Evolutionary conservation across 208 protist species (phyloP), one percentile per base, ranked within the genome.

Genomic region (Angomonas desouzai): DNA sequence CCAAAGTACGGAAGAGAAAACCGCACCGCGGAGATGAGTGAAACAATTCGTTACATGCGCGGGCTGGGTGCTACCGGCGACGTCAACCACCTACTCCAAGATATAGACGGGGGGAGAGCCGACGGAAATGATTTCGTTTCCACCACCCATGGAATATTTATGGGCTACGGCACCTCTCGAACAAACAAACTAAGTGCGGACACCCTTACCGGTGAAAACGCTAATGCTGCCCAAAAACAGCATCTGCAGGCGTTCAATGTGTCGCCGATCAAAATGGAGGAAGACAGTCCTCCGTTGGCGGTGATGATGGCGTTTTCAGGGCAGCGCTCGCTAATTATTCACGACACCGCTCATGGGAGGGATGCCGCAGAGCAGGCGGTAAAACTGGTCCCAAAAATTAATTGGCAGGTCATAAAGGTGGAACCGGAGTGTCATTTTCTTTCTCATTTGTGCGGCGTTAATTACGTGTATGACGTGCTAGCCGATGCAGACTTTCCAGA

Each of bases 11-110:
- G 89, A 4, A 74, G 82, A 11, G 89, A 95, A 73, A 75, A 91
- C 55, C 81, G 86, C 27, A 80, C 77, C 11, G 70, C 79, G 0
- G 89, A 95, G 63, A 74, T 91, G 16, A 91, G 81, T 64, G 89
- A 95, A 62, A 95, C 89, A 22, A 76, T 95, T 29, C 78, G 89
- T n/a, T 89, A 95, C 74, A 81, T 95, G 59, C 78, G 89, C n/a
- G 81, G 72, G 10, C 86, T 80, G 65, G 89, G 89, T 53, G 76
- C 83, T 1, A 77, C 77, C 4, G 84, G 68, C 25, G 85, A 92
- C 29, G 71, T 89, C 62, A 83, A 85, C 55, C 89, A 91, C 73
- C 56, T 84, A 18, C 70, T 95, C 48, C 89, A 95, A 56, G 89
- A 92, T 53, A 55, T 73, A 20, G 81, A 91, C 33, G 84, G 82